phyloP scores from a whole-genome alignment of 139 green algal genomes.

The Diplosphaera chodatii region DNA sequence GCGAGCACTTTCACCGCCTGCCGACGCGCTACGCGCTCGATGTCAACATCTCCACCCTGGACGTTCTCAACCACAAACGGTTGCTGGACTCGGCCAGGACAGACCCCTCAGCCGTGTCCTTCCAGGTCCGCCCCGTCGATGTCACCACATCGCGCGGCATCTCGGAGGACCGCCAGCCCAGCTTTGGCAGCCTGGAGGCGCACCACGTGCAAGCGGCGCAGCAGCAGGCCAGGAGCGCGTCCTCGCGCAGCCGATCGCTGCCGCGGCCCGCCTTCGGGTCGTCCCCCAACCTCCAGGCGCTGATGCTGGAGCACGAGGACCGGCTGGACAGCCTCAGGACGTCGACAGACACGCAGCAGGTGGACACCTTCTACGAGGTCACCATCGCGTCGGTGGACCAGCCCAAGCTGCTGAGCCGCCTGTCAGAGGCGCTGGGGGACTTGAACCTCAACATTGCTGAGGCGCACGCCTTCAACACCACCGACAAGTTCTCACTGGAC shows the following conservation, averaged over 20 bases:
- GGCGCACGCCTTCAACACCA: constrained; percentile 97
- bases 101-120: constrained; percentile 73
- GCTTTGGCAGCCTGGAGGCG: neutral
- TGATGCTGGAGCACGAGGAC: constrained; percentile 65
- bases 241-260: constrained; percentile 14
- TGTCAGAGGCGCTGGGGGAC: constrained; percentile 83
- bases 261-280: constrained; percentile 81
- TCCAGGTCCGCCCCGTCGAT: constrained; percentile 80
- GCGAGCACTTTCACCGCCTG: constrained; percentile 73
- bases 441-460: constrained; percentile 96
- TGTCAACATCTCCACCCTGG: constrained; percentile 79
- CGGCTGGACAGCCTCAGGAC: constrained; percentile 8
- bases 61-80: constrained; percentile 88
- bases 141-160: constrained; percentile 26
- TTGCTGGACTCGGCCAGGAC: constrained; percentile 78
- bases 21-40: constrained; percentile 85
- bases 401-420: constrained; percentile 82
- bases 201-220: neutral
- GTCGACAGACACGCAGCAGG: neutral
- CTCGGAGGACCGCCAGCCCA: constrained; percentile 4
- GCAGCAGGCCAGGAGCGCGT: constrained; percentile 25
- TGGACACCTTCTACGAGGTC: constrained; percentile 77
- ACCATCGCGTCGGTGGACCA: constrained; percentile 86
- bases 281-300: constrained; percentile 79
- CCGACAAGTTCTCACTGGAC: constrained; percentile 88